phyloP scores from a whole-genome alignment of 345 rosid species.

The Pistacia vera region DNA sequence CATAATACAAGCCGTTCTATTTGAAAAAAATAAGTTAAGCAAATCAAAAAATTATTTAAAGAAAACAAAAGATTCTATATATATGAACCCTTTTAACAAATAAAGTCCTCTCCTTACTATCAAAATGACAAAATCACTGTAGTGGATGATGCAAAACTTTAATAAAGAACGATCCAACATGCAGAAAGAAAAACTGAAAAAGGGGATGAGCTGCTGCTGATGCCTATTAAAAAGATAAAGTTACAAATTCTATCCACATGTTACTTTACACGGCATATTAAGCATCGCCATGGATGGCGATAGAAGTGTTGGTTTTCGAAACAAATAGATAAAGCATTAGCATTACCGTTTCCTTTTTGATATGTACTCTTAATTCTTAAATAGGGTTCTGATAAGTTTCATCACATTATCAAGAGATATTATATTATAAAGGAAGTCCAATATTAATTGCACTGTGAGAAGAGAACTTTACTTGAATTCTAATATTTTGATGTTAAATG shows the following conservation, averaged over 20 bases:
- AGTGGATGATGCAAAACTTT: constrained; percentile 35
- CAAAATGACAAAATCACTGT: background rate
- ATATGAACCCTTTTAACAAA: constrained; percentile 21
- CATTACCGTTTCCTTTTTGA: constrained; percentile 15
- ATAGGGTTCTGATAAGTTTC: constrained; percentile 8
- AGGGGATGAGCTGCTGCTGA: constrained; percentile 3
- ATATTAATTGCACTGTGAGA: no score
- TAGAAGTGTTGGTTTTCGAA: background rate
- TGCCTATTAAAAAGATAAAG: constrained; percentile 7
- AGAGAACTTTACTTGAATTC: background rate
- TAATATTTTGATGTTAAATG: background rate
- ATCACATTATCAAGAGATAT: constrained; percentile 11
- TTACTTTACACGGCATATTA: constrained; percentile 14
- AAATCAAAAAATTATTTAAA: background rate
- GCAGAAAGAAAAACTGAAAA: constrained; percentile 16
- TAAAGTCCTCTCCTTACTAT: constrained; percentile 7
- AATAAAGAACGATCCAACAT: constrained; percentile 21
- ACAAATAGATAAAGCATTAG: background rate
- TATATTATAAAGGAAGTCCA: background rate
- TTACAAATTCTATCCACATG: constrained; percentile 21
- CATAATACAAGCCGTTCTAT: constrained; percentile 9
- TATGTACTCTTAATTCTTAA: constrained; percentile 13
- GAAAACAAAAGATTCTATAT: constrained; percentile 13
- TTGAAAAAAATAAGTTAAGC: no score
- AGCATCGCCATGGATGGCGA: constrained; percentile 14